Evolutionary conservation across 2,329 filamentous ascomycete genomes (phyloP).

Genomic region (Nothophoma quercina): DNA sequence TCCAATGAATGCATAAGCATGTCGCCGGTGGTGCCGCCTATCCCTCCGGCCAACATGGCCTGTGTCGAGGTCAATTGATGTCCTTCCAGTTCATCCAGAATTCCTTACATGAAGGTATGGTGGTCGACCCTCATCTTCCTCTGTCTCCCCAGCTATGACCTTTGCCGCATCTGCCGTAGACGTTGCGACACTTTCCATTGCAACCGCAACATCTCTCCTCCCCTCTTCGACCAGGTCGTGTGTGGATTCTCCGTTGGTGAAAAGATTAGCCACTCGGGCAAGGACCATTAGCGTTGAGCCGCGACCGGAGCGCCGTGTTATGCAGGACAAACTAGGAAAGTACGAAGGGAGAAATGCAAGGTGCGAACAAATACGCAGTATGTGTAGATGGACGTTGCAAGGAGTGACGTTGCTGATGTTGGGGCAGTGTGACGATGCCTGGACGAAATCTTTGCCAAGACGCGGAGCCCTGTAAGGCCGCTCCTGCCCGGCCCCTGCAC

Average conservation of each 20-base stretch:
- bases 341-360: conserved; percentile 1
- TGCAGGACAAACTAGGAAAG: not conserved
- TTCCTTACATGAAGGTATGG: conserved; percentile 57
- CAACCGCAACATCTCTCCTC: conserved; percentile 27
- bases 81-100: conserved; percentile 14
- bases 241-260: conserved; percentile 47
- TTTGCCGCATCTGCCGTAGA: conserved; percentile 29
- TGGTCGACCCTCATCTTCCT: conserved; percentile 54
- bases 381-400: conserved; percentile 15
- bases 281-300: conserved; percentile 55
- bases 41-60: conserved; percentile 94
- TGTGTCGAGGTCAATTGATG: conserved; percentile 52
- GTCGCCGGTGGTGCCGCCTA: conserved; percentile 92
- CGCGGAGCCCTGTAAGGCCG: conserved; percentile 14
- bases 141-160: conserved; percentile 38
- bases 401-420: conserved; percentile 35
- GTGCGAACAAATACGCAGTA: conserved; percentile 8
- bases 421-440: conserved; percentile 25
- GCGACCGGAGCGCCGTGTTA: conserved; percentile 25
- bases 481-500: conserved; percentile 17
- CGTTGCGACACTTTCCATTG: conserved; percentile 35
- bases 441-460: conserved; percentile 44
- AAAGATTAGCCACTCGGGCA: conserved; percentile 58
- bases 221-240: conserved; percentile 51
- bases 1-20: conserved; percentile 99